Evolutionary conservation across 371 early-diverging fungal genomes (phyloP).

Genomic region (Mucor racemosus): DNA sequence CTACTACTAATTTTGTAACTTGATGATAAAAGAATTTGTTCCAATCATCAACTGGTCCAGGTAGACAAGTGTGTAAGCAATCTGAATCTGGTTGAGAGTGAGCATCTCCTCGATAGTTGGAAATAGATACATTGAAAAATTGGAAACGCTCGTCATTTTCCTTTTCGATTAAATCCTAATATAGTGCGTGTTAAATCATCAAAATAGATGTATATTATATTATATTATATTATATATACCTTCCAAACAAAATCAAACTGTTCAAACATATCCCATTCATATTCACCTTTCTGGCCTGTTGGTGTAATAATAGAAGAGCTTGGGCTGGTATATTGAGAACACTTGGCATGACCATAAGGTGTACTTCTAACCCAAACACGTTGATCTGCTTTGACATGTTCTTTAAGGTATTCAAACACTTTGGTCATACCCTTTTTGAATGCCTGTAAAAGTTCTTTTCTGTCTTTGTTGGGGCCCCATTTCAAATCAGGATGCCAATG

Average conservation of each 20-base stretch:
- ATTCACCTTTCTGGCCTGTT: constrained; percentile 32
- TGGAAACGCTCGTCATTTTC: constrained; percentile 33
- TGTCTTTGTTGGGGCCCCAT: constrained; percentile 37
- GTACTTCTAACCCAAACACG: constrained; percentile 43
- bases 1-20: constrained; percentile 24
- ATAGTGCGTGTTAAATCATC: too few species aligned
- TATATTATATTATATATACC: constrained; percentile 22
- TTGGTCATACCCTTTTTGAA: constrained; percentile 31
- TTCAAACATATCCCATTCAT: constrained; percentile 51
- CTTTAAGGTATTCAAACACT: constrained; percentile 34
- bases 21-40: constrained; percentile 44
- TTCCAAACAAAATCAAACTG: constrained; percentile 39
- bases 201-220: neutral
- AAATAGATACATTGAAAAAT: constrained; percentile 39
- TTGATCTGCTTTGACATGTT: constrained; percentile 30
- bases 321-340: constrained; percentile 40
- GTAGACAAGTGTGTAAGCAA: constrained; percentile 42
- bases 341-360: constrained; percentile 46
- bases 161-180: constrained; percentile 27
- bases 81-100: constrained; percentile 39
- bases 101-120: constrained; percentile 45
- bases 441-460: constrained; percentile 37
- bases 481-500: constrained; percentile 49
- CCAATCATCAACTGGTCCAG: constrained; percentile 44
- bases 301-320: constrained; percentile 20